Conservation (phyloP, 2,329 filamentous ascomycete genomes). For the Colletotrichum sp. region DNA sequence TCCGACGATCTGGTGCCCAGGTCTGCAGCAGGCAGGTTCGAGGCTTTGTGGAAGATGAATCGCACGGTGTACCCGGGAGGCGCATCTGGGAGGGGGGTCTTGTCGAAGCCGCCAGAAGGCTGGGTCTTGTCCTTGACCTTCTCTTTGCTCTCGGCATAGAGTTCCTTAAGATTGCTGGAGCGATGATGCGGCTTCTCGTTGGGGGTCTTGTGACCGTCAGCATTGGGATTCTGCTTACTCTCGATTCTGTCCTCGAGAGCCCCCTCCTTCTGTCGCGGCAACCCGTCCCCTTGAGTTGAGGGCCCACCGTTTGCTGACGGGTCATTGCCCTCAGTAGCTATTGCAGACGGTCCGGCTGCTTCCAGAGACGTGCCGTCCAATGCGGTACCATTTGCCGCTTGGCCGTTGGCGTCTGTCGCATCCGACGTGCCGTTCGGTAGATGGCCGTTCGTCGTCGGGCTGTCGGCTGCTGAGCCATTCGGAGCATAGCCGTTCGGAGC, state of each 20-base stretch:
- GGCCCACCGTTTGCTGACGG: slow-evolving; percentile 18
- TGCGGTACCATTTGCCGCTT: neutral
- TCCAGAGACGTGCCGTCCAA: neutral
- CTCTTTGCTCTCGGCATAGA: slow-evolving; percentile 39
- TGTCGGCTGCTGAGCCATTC: neutral
- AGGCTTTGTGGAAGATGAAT: slow-evolving; percentile 82
- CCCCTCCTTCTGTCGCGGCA: neutral
- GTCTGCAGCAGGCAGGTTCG: slow-evolving; percentile 84
- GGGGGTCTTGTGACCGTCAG: slow-evolving; percentile 17
- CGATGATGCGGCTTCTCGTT: slow-evolving; percentile 22
- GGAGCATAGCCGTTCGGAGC: neutral
- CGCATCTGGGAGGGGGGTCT: slow-evolving; percentile 75
- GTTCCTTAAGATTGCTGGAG: slow-evolving; percentile 33
- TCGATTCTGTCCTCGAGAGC: slow-evolving; percentile 15
- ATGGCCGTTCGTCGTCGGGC: neutral
- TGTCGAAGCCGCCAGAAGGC: slow-evolving; percentile 80
- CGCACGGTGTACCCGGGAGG: slow-evolving; percentile 83
- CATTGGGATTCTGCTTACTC: slow-evolving; percentile 14
- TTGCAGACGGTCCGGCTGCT: neutral
- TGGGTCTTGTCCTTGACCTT: slow-evolving; percentile 45
- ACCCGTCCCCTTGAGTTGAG: slow-evolving; percentile 1
- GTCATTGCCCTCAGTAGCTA: neutral
- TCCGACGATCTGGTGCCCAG: slow-evolving; percentile 80
- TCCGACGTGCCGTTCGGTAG: neutral
- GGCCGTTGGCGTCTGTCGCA: neutral